These are phyloP conservation scores for Didymella arachidicola DNA, from an alignment of 2,329 filamentous ascomycete species.

Conservation along the genomic window DNA sequence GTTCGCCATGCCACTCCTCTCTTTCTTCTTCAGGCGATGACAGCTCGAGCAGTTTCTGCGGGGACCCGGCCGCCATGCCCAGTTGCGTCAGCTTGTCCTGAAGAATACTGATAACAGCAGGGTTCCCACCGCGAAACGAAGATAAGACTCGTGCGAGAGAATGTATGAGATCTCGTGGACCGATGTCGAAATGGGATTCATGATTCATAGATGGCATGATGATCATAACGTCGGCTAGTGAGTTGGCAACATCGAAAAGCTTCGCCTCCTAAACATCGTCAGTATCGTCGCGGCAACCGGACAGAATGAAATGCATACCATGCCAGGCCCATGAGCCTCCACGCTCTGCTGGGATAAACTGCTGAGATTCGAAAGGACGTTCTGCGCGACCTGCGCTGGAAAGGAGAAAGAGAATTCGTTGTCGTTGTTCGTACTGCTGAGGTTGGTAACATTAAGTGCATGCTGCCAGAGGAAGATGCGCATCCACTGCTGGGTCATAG, in stretches of 20 bases:
- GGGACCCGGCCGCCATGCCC: slow-evolving; percentile 39
- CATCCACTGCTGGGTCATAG: slow-evolving; percentile 51
- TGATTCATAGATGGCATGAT: slow-evolving; percentile 46
- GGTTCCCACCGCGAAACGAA: slow-evolving; percentile 45
- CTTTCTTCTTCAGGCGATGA: slow-evolving; percentile 45
- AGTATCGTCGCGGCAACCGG: background rate
- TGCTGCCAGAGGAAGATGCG: slow-evolving; percentile 49
- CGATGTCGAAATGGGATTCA: slow-evolving; percentile 41
- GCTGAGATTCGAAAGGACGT: slow-evolving; percentile 40
- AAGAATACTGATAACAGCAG: slow-evolving; percentile 44
- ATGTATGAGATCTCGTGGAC: slow-evolving; percentile 46
- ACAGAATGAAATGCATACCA: slow-evolving; percentile 32
- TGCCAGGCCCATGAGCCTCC: slow-evolving; percentile 48
- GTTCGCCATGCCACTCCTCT: slow-evolving; percentile 34
- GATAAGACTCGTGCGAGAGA: slow-evolving; percentile 41
- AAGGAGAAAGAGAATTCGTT: slow-evolving; percentile 49
- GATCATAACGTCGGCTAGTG: slow-evolving; percentile 49
- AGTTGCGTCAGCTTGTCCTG: slow-evolving; percentile 43
- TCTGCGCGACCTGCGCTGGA: slow-evolving; percentile 46
- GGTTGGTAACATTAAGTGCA: slow-evolving; percentile 45
- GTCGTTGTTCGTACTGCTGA: slow-evolving; percentile 39
- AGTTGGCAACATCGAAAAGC: slow-evolving; percentile 48
- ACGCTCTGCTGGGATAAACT: slow-evolving; percentile 44
- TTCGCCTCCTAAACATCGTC: slow-evolving; percentile 41
- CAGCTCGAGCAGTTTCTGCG: slow-evolving; percentile 41